phyloP scores from a whole-genome alignment of 1,284 basidiomycete genomes.

The Austroboletus niveus region DNA sequence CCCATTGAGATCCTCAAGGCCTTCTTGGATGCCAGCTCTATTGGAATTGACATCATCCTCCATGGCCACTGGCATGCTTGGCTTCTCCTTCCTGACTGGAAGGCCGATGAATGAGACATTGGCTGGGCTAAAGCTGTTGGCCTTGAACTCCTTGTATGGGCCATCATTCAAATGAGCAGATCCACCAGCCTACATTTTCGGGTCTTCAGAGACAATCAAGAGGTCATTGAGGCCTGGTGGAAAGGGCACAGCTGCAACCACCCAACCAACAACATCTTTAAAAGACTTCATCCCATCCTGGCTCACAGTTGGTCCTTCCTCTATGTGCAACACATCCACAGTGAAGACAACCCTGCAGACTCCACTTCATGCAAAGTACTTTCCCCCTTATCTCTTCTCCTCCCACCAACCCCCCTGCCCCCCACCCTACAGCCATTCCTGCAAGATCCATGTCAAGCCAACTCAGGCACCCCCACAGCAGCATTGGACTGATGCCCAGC shows the following conservation, averaged over 20 bases:
- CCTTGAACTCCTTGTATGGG: conserved; percentile 24
- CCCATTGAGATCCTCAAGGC: too few relatives aligned
- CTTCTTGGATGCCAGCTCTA: conserved; percentile 43
- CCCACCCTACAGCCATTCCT: background rate
- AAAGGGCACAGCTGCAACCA: background rate
- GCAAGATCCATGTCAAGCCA: too few relatives aligned
- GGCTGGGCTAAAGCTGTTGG: conserved; percentile 24
- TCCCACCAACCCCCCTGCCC: background rate
- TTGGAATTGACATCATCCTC: conserved; percentile 24
- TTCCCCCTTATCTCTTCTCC: background rate
- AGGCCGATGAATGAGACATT: conserved; percentile 23
- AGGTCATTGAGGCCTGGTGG: background rate
- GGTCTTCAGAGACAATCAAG: conserved; percentile 25
- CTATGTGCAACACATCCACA: background rate
- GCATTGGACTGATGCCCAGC: too few relatives aligned
- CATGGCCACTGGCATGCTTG: conserved; percentile 9
- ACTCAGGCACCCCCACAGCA: too few relatives aligned
- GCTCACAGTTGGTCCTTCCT: background rate
- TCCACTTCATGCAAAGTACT: background rate
- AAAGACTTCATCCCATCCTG: background rate
- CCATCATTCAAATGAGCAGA: background rate
- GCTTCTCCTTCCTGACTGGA: background rate
- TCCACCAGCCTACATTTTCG: conserved; percentile 4
- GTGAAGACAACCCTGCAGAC: background rate
- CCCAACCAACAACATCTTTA: background rate